Evolutionary conservation across 2,329 filamentous ascomycete genomes (phyloP), one percentile per base, ranked within the genome.

Genomic region (Verticillium dahliae): DNA sequence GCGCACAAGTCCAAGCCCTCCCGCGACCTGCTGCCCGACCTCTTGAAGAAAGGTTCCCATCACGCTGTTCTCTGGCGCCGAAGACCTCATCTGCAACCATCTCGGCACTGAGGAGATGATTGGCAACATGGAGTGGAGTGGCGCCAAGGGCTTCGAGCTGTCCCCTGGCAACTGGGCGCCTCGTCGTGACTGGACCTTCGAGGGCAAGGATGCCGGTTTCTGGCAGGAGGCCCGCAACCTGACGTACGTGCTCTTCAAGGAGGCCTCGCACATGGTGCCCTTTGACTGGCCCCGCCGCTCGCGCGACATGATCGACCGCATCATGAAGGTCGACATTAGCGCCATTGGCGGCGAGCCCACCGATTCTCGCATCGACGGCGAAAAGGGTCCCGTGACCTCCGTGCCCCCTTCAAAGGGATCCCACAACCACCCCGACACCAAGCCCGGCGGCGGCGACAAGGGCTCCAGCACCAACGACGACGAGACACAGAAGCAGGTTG

Each of bases 1-100:
- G 85, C 89, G 14, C 78, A 75, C 58, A 87, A 90, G 14, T 96
- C 92, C 1, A 82, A 81, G 66, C 91, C 95, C 0, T 83, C 92
- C 0, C 79, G 93, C 62, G 78, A 85, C 2, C 79, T 97, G 3
- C 80, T 99, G 1, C 94, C 95, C 0, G 88, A 85, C 3, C 76
- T 99, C 18, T 81, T 99, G 10, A 82, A 88, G 66, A 82, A 82
- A 95, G 62, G 77, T 98, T 10, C 89, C 90, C 1, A 83, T 96
- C 50, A 78, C 97, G 1, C 85, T 99, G 22, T 99, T 98, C 78
- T 97, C 92, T 2, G 95, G 95, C 59, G 90, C 93, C 63, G 87
- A 96, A 69, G 95, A 99, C 73, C 79, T 98, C 31, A 98, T 99
- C 68, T 99, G 95, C 83, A 99, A 99, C 74, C 92, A 99, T 72